phyloP scores from a whole-genome alignment of 1,284 basidiomycete genomes.

The Puccinia triticina region DNA sequence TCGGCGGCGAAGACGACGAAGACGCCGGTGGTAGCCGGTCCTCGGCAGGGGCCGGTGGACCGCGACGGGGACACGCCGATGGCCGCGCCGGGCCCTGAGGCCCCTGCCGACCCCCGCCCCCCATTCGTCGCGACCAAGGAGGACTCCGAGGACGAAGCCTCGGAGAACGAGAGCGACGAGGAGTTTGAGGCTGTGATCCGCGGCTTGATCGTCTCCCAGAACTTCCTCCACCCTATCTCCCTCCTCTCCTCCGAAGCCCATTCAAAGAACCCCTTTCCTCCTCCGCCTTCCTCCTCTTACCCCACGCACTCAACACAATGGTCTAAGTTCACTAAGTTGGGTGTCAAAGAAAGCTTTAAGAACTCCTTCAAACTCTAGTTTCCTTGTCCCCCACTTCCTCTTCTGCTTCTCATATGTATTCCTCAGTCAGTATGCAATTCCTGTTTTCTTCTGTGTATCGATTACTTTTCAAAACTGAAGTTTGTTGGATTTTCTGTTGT shows the following conservation, averaged over 20 bases:
- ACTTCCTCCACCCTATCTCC: not conserved
- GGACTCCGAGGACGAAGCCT: not conserved
- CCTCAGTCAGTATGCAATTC: not conserved
- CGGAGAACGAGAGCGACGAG: conserved; percentile 21
- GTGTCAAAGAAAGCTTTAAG: conserved; percentile 35
- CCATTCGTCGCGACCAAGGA: not conserved
- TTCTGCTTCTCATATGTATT: not conserved
- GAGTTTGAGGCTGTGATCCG: conserved; percentile 34
- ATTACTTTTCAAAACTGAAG: not conserved
- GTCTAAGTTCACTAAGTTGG: conserved; percentile 43
- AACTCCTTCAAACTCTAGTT: conserved; percentile 23
- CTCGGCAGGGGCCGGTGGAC: not conserved
- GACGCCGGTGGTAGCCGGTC: not conserved
- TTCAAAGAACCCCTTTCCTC: not conserved
- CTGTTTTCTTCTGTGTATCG: not conserved
- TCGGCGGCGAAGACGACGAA: not conserved
- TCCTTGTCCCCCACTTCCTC: not conserved
- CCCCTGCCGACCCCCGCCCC: not conserved
- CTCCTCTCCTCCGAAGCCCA: not conserved
- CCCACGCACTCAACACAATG: conserved; percentile 8
- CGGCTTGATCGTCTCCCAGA: conserved; percentile 30
- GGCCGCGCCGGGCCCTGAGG: not conserved
- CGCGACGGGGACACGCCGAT: conserved; percentile 24
- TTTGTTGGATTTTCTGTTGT: no score
- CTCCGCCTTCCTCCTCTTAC: not conserved